A percentile compares a stretch with the other conserved stretches of the same genome.
Conservation (phyloP, 495 filamentous ascomycete genomes). For the Penicillium diatomitis region DNA sequence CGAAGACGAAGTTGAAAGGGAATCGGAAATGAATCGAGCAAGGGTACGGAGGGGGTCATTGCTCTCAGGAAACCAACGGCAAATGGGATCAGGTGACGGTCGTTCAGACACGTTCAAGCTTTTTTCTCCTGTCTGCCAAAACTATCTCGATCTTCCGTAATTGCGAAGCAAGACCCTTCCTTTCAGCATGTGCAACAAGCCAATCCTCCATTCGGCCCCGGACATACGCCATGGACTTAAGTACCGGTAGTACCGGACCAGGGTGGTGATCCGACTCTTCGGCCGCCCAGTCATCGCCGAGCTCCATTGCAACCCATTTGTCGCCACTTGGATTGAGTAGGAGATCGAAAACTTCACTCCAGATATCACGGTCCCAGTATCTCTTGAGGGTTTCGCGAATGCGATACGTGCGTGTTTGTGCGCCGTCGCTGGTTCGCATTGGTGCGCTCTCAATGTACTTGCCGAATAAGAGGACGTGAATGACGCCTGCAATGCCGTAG, state of each 20-base stretch:
- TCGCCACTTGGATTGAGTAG: constrained; percentile 66
- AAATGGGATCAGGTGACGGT: not conserved
- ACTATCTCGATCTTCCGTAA: constrained; percentile 57
- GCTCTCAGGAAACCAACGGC: not conserved
- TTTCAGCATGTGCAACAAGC: constrained; percentile 74
- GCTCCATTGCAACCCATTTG: constrained; percentile 28
- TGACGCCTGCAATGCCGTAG: constrained; percentile 75
- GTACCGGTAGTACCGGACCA: constrained; percentile 48
- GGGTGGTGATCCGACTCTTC: not conserved
- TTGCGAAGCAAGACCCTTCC: constrained; percentile 51
- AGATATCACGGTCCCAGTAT: constrained; percentile 93
- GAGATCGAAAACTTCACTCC: constrained; percentile 75
- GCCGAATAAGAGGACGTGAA: constrained; percentile 84
- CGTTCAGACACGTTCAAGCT: constrained; percentile 24
- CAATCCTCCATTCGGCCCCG: constrained; percentile 78
- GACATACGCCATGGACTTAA: constrained; percentile 53
- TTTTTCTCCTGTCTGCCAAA: constrained; percentile 59
- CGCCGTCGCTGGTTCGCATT: constrained; percentile 25
- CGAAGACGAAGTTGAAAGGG: no score
- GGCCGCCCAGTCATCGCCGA: constrained; percentile 40
- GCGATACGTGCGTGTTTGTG: constrained; percentile 42
- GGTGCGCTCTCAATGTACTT: constrained; percentile 81
- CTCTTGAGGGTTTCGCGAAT: constrained; percentile 74
- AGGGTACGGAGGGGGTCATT: no score
- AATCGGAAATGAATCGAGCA: not conserved